Base-by-base conservation (phyloP, 1,284 basidiomycete species). In the Malassezia yamatoensis region DNA sequence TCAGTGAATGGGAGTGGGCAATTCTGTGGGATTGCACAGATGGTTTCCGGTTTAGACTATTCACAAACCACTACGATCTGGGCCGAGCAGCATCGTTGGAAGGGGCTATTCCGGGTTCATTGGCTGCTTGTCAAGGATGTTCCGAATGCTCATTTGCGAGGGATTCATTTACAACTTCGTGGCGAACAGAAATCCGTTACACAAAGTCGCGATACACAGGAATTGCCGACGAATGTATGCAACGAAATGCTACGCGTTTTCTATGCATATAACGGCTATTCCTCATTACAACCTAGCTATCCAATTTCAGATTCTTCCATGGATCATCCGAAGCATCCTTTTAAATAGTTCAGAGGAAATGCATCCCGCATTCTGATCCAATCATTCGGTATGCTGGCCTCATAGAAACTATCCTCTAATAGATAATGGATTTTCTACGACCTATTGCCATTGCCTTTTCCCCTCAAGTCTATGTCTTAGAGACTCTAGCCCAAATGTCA, bases 11-110 rank as follows among this genome's bases (percentile, higher is more conserved):
- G 67, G 5, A 67, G 64, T 9, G 72, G 72, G 0, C 69, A 69
- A 36, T 74, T 74, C 52, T 73, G 70, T 43, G 72, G 72, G 3
- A 61, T 74, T 62, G 72, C 72, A 29, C 65, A 68, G 51, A 74
- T 74, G 72, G 51, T 63, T 13, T 70, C 64, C 7, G 63, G 69
- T 8, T 54, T 73, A n/a, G 70, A 74, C 59, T 71, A 71, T 46
- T 57, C 55, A 6, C 66, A 66, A 11, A 61, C 51, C 35, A 64
- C 54, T 52, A 61, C 67, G 51, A 67, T 73, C 11, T 74, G 72
- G 72, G 70, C 69, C 21, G 70, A 74, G 39, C 68, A 70, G 9
- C 63, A 65, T 45, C 72, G 72, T 57, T 74, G 72, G 72, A 72
- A 72, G 38, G 72, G 72, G 1, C 65, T 64, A 0, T 74, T 74